A percentile compares a stretch with the other conserved stretches of the same genome.
These are phyloP conservation scores for Dioscorea cayenensis DNA, from an alignment of 116 monocot species.

Conservation along the genomic window DNA sequence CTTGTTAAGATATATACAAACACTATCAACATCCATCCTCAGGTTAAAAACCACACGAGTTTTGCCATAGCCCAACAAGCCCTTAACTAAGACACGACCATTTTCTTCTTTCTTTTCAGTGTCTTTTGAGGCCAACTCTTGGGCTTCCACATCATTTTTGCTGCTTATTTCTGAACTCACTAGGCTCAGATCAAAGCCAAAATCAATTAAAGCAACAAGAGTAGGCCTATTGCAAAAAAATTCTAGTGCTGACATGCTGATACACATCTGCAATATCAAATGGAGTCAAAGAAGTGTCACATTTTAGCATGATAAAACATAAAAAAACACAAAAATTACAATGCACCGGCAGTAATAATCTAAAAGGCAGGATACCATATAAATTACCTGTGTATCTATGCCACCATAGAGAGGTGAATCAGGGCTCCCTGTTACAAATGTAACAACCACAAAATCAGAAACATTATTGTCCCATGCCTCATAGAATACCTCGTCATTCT, in stretches of 20 bases:
- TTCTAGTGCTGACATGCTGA: constrained; percentile 79
- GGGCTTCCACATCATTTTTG: constrained; percentile 15
- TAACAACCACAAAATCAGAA: constrained; percentile 77
- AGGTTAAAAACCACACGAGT: constrained; percentile 71
- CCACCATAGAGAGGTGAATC: constrained; percentile 82
- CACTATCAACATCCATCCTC: constrained; percentile 82
- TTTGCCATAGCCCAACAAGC: constrained; percentile 87
- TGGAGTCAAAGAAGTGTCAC: neutral
- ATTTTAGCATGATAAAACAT: too few species aligned
- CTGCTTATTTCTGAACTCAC: constrained; percentile 27
- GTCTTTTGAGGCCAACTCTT: constrained; percentile 4
- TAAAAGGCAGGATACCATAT: neutral
- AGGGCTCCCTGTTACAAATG: constrained; percentile 59
- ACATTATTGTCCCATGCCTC: constrained; percentile 60
- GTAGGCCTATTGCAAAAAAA: constrained; percentile 92
- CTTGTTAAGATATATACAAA: constrained; percentile 80
- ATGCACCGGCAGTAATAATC: neutral
- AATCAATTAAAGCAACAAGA: constrained; percentile 78
- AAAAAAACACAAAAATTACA: neutral
- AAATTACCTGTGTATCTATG: constrained; percentile 75
- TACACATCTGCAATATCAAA: constrained; percentile 57
- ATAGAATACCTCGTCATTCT: constrained; percentile 59
- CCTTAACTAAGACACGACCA: constrained; percentile 52
- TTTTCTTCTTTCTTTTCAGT: constrained; percentile 48
- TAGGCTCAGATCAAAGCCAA: constrained; percentile 63